phyloP scores from a whole-genome alignment of 257 asterid genomes.

The Verbascum thapsus region DNA sequence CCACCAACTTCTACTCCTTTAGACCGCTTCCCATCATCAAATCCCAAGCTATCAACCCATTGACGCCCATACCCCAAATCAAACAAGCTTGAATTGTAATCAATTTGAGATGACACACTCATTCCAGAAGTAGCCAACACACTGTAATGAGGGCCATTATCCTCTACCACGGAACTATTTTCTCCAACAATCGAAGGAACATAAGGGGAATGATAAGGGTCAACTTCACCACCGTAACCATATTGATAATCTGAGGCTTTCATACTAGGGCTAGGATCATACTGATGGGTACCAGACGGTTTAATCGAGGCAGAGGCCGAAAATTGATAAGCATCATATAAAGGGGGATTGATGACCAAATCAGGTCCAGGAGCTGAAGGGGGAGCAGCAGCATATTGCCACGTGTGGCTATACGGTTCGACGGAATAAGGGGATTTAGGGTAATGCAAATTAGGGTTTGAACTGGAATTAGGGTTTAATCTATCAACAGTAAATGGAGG shows the following conservation, averaged over 20 bases:
- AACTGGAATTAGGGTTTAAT: constrained; percentile 51
- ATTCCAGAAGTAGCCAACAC: constrained; percentile 43
- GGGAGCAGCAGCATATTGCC: constrained; percentile 53
- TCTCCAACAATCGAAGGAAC: constrained; percentile 47
- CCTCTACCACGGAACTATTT: constrained; percentile 34
- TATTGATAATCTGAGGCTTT: constrained; percentile 30
- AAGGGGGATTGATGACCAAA: constrained; percentile 45
- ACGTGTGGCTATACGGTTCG: constrained; percentile 48
- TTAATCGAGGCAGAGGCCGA: constrained; percentile 40
- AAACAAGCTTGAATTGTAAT: constrained; percentile 53
- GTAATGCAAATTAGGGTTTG: constrained; percentile 49
- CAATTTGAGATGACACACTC: constrained; percentile 57
- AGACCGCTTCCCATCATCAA: constrained; percentile 48
- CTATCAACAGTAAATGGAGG: constrained; percentile 96
- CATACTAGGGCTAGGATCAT: constrained; percentile 36
- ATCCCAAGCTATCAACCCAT: constrained; percentile 54
- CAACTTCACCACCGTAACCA: constrained; percentile 47
- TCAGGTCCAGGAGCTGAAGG: constrained; percentile 55
- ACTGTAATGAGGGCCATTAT: constrained; percentile 43
- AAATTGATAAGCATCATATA: constrained; percentile 42
- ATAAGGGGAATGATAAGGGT: constrained; percentile 51
- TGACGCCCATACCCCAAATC: constrained; percentile 58
- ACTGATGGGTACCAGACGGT: constrained; percentile 44
- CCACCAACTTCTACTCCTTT: constrained; percentile 44
- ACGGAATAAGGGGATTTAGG: constrained; percentile 42